These are phyloP conservation scores for Rhizophora apiculata DNA, from an alignment of 345 rosid species.

Conservation along the genomic window DNA sequence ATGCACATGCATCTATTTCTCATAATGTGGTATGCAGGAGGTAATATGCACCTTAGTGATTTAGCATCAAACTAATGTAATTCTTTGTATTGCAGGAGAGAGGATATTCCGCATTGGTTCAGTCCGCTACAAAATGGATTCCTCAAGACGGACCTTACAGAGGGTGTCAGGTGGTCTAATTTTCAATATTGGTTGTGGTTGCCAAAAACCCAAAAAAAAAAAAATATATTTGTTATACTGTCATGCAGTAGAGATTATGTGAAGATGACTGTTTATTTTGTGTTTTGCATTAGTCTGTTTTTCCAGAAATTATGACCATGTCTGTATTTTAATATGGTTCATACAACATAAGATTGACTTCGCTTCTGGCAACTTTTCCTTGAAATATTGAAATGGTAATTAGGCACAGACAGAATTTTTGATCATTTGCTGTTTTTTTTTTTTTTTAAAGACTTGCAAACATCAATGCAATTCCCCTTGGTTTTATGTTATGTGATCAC, in stretches of 20 bases:
- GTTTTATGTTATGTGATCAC: not conserved
- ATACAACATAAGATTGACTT: no score
- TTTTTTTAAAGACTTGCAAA: not conserved
- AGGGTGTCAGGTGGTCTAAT: conserved; percentile 61
- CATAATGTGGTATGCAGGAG: not conserved
- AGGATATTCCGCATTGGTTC: conserved; percentile 83
- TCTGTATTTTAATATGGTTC: no score
- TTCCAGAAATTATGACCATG: no score
- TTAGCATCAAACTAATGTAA: not conserved
- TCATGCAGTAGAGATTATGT: no score
- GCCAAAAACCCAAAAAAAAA: not conserved
- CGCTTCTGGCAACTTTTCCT: not conserved
- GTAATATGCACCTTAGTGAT: not conserved
- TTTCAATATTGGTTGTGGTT: not conserved
- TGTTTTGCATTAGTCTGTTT: no score
- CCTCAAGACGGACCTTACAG: conserved; percentile 86
- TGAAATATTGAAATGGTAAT: not conserved
- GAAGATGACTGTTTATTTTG: no score
- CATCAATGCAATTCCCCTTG: not conserved
- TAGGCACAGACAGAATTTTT: not conserved
- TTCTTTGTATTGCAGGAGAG: conserved; percentile 42
- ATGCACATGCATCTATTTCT: conserved; percentile 1
- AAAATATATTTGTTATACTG: not conserved
- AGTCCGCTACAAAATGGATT: conserved; percentile 81
- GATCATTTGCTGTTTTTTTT: not conserved